phyloP scores from a whole-genome alignment of 2,329 filamentous ascomycete species.

The Trichophyton verrucosum region DNA sequence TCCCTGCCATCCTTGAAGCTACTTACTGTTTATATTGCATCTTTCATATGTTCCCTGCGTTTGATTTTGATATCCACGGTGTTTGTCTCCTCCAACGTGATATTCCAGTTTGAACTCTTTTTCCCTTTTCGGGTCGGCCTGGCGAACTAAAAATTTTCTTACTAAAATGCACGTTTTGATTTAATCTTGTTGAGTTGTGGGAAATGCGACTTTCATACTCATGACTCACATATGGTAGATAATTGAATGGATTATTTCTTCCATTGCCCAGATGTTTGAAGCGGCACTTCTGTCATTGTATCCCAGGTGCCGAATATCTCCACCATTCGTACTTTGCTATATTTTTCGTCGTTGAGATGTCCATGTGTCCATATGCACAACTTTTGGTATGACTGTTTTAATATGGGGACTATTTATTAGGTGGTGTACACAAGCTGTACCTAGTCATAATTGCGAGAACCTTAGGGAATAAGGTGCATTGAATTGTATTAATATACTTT shows the following conservation, averaged over 20 bases:
- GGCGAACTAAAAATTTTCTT: background rate
- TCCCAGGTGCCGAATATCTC: background rate
- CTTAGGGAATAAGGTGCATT: too few species aligned
- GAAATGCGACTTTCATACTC: background rate
- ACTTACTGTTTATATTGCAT: background rate
- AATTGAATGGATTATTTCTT: background rate
- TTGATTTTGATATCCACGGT: slow-evolving; percentile 31
- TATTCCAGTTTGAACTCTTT: background rate
- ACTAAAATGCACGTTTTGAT: slow-evolving; percentile 1
- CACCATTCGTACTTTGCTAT: too few species aligned
- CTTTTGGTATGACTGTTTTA: too few species aligned
- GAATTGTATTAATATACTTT: too few species aligned
- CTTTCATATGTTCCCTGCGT: background rate
- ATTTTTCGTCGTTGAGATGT: too few species aligned
- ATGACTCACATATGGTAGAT: background rate
- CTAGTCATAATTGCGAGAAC: too few species aligned
- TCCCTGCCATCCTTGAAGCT: background rate
- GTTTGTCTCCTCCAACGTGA: slow-evolving; percentile 3
- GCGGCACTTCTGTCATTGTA: too few species aligned
- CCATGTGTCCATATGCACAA: too few species aligned
- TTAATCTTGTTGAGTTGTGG: background rate
- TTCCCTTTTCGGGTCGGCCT: background rate
- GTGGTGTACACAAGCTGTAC: too few species aligned
- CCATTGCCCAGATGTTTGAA: background rate
- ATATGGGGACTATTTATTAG: too few species aligned